Base-by-base conservation (phyloP, 257 asterid genomes). In the Henckelia pumila region DNA sequence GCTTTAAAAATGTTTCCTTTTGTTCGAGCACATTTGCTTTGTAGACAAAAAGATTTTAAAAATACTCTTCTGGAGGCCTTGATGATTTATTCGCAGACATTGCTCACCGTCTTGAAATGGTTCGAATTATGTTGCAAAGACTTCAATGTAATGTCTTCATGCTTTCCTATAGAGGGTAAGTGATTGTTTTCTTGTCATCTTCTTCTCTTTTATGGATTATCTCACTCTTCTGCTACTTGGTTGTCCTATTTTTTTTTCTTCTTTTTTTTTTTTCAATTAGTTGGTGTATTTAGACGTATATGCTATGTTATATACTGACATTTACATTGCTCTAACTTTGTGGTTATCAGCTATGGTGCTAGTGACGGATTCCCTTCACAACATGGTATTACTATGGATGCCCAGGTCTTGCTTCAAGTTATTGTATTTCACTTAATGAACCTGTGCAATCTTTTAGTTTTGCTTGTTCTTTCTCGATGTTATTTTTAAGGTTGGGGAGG, bases 51-150 rank as follows among this genome's bases (percentile, higher is more conserved):
- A 3, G n/a, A 11, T 40, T 40, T 40, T 11, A 40, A 40, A 47
- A 30, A 49, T 53, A 55, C 13, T 40, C 30, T 67, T 49, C 61
- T 70, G 65, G 68, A 62, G 76, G 28, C 93, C 96, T 89, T 92
- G 71, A 92, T 90, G 72, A 62, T 61, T 69, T 61, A 25, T 72
- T 56, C 70, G 64, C 81, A 94, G 99, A 94, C 73, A 94, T 91
- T 17, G 99, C 99, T 64, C 99, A 91, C 75, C 96, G 99, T 66
- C 96, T 94, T 80, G 98, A 94, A 78, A 94, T 94, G 96, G 96
- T 91, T 65, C 81, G 84, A 37, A 82, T 83, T 70, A 88, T 94
- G 95, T 60, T 94, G 35, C 98, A 91, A 72, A 84, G 80, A 61
- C 76, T 94, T 79, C 88, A 84, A n/a, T 94, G 99, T 95, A 94